Evolutionary conservation across 768 basidiomycete genomes (phyloP), one percentile per base, ranked within the genome.

Genomic region (Russula sp.): DNA sequence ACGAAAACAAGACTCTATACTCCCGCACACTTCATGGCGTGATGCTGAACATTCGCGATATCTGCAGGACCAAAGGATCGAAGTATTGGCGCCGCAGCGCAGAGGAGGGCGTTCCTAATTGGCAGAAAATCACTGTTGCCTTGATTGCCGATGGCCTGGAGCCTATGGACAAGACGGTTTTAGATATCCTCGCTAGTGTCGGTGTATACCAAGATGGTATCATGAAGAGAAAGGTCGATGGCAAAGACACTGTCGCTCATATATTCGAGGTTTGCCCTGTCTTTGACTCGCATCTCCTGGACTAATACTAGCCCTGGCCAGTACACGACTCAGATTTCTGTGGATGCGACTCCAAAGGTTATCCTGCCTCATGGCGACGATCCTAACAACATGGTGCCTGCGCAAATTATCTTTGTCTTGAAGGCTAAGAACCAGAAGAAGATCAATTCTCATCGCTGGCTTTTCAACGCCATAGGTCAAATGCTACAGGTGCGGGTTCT

Each of bases 31-130:
- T 98, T 45, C 96, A 98, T 71, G 91, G 91, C 66, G 88, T 98
- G 70, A 98, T 98, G 95, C 75, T 96, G 66, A 98, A 99, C 75
- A 96, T 98, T 65, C 89, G 95, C 68, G 90, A 98, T 70, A 98
- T 98, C 68, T 95, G 94, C 83, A 94, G 89, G 76, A 94, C 92
- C 47, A 95, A 95, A 74, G 89, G 90, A 71, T 92, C 89, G 66
- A 94, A 94, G 74, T 95, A 89, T 76, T 94, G 94, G 91, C 82
- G 87, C 49, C 81, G 84, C 63, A 82, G 81, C 56, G 87, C 91
- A 10, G 90, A 92, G 73, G 90, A 92, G 71, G 91, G 91, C 49
- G 80, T 82, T 58, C 90, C 91, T 44, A 86, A 80, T 10, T 98
- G 95, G 95, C 91, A 97, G 72, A 87, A 83, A 72, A 94, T 98